Evolutionary conservation across 257 asterid species (phyloP), one percentile per base, ranked within the genome.

Genomic region (Anisodus tanguticus): DNA sequence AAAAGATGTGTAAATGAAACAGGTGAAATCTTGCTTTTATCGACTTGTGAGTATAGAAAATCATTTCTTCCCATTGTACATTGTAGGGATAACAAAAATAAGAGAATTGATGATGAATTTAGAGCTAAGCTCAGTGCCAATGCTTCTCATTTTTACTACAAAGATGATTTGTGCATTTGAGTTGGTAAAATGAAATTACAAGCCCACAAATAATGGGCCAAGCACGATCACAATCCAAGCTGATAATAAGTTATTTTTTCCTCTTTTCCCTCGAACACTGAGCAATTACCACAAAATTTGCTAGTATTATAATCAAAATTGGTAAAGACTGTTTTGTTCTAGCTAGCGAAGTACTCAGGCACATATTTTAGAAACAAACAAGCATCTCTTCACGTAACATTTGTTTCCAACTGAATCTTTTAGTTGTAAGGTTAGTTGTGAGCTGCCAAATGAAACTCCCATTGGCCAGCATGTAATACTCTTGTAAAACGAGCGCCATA

Each of bases 381-480:
- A 22, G 70, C 17, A n/a, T 43, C 79, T 71, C 79, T n/a, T 45
- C 2, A 58, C 39, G 17, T 9, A 9, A 71, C 58, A 71, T 71
- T 45, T 71, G 79, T 45, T 51, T 9, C 79, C 79, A n/a, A 45
- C 54, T 0, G 26, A 43, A 71, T 69, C 13, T 16, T 39, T 16
- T 39, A 15, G 13, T 26, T 0, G 2, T 31, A 31, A 31, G 35
- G 35, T 31, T 1, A 31, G 35, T 31, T 31, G 35, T 31, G 35
- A 31, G 35, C 35, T 13, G 19, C 72, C 72, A 8, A 16, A 37
- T 8, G 8, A 16, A 41, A 31, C 41, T 84, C 19, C 86, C 88
- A 95, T 22, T 31, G 35, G 35, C 35, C 35, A 31, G 35, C 2
- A 58, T 58, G 64, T 16, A 58, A 17, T 17, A 57, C 64, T 16